Base-by-base conservation (phyloP, 495 filamentous ascomycete species). In the Amniculicola lignicola region DNA sequence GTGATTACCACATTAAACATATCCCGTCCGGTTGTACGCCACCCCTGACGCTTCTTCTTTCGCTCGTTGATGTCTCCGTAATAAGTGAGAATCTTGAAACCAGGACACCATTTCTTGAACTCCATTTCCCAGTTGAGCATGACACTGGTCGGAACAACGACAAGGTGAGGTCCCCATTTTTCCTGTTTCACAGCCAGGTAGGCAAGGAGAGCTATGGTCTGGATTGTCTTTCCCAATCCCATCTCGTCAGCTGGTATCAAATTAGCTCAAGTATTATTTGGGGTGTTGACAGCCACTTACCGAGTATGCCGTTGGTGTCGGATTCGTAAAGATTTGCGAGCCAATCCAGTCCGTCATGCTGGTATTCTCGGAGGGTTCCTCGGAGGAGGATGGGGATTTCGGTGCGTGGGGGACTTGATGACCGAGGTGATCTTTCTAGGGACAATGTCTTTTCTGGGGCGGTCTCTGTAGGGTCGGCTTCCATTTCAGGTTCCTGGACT, bases 111-210 rank as follows among this genome's bases (percentile, higher is more conserved):
- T 70, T 97, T 97, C 66, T 97, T 97, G 78, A 99, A 99, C 70
- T 99, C 94, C 86, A 96, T 96, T 68, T 97, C 94, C 94, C 94
- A 99, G 68, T 99, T 99, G 46, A 99, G 82, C 78, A 99, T 96
- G 24, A 99, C 94, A 71, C 90, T 96, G 7, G 94, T 97, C 1
- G 94, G 94, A 5, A 99, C 94, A 57, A 99, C 86, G 31, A 99
- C 86, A 18, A 99, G 74, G 76, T 99, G 94, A 0, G 94, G 89
- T 0, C 94, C 94, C 94, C 94, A 99, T 22, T 91, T 82, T 65
- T 89, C 82, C 68, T 95, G 86, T 51, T 95, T 77, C 47, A 90
- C 90, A 19, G 94, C 94, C 29, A 99, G 79, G 69, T 97, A 92
- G 14, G 93, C 94, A 43, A 99, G 76, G 9, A 99, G 75, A 12